Conservation (phyloP, 2,329 filamentous ascomycete species). For the Fusarium abutilonis region DNA sequence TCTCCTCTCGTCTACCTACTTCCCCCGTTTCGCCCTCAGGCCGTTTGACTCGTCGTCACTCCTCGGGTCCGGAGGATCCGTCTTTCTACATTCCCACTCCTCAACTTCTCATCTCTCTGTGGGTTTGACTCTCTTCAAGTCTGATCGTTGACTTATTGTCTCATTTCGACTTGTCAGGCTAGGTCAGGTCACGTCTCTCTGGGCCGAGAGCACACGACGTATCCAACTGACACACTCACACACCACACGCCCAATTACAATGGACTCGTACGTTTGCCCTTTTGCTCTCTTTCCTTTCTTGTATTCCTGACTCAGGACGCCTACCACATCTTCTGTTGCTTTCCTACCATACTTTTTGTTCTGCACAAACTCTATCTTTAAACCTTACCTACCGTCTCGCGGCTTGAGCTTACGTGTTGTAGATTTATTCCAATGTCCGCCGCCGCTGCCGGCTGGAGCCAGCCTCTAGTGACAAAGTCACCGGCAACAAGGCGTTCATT, state of each 20-base stretch:
- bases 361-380: constrained; percentile 25
- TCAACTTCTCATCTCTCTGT: constrained; percentile 11
- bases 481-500: constrained; percentile 50
- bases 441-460: constrained; percentile 61
- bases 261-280: constrained; percentile 48
- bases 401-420: constrained; percentile 32
- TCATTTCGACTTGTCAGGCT: constrained; percentile 31
- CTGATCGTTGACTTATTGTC: constrained; percentile 17
- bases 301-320: constrained; percentile 31
- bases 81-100: constrained; percentile 26
- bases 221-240: constrained; percentile 40
- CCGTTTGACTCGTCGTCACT: constrained; percentile 32
- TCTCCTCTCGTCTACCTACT: constrained; percentile 2
- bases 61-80: constrained; percentile 33
- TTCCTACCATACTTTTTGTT: constrained; percentile 9
- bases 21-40: constrained; percentile 7
- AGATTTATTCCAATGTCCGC: constrained; percentile 61
- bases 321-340: constrained; percentile 14
- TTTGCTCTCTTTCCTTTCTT: constrained; percentile 19
- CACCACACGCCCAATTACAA: constrained; percentile 38
- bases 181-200: constrained; percentile 44
- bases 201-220: constrained; percentile 41
- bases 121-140: constrained; percentile 18
- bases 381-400: constrained; percentile 18
- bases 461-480: constrained; percentile 49